phyloP scores from a whole-genome alignment of 129 eudicot genomes.

The Rutidosis leptorrhynchoides region DNA sequence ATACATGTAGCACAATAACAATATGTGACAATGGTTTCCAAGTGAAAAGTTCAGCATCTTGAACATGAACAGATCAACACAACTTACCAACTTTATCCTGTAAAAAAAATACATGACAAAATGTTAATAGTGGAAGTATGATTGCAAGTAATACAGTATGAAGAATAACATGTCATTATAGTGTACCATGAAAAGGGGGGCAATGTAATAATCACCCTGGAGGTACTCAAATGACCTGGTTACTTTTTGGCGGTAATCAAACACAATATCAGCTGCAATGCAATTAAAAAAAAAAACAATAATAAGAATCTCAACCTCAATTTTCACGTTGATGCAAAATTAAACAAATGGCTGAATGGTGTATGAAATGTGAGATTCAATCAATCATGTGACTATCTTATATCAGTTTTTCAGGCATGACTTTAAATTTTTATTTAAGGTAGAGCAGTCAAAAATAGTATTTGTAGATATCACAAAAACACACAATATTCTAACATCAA shows the following conservation, averaged over 20 bases:
- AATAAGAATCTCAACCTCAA: neutral
- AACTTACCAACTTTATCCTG: constrained; percentile 99
- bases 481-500: constrained; percentile 4
- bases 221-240: constrained; percentile 94
- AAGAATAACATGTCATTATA: neutral
- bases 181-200: constrained; percentile 87
- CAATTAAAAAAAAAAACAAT: neutral
- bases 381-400: no score
- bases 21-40: constrained; percentile 23
- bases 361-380: no score
- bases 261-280: constrained; percentile 93
- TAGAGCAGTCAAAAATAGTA: neutral
- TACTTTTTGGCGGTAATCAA: constrained; percentile 92
- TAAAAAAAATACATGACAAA: constrained; percentile 29
- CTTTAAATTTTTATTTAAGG: neutral
- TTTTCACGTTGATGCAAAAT: neutral
- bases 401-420: no score
- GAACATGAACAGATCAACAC: constrained; percentile 30
- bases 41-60: constrained; percentile 23
- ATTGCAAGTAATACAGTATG: constrained; percentile 7
- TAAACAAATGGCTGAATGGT: neutral
- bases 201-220: constrained; percentile 95
- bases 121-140: constrained; percentile 18
- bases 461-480: neutral
- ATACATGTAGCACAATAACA: neutral